Evolutionary conservation across 805 yeast species (phyloP).

Genomic region (Candida yuanshanica): DNA sequence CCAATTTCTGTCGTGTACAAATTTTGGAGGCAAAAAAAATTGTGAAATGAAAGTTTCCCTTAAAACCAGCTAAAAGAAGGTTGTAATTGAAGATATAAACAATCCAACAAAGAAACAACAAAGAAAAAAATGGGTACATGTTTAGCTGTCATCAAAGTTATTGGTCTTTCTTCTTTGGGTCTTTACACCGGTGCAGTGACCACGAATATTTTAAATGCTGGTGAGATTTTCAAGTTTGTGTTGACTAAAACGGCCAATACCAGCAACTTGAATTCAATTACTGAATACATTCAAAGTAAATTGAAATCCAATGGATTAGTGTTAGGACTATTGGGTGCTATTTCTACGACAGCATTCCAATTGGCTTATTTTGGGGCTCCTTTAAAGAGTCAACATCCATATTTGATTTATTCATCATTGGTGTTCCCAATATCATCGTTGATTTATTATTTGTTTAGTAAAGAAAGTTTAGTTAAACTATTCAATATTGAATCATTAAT

Average conservation of each 20-base stretch:
- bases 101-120: not conserved
- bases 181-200: constrained; percentile 48
- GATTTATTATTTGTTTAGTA: constrained; percentile 11
- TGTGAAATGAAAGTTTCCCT: not conserved
- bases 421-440: constrained; percentile 19
- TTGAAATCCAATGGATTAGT: constrained; percentile 21
- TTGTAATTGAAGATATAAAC: not conserved
- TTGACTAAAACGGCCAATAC: constrained; percentile 28
- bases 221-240: constrained; percentile 26
- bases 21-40: not conserved
- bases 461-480: constrained; percentile 4
- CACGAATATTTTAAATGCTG: constrained; percentile 23
- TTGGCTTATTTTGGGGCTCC: constrained; percentile 56
- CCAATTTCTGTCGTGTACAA: not conserved
- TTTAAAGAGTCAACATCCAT: constrained; percentile 58
- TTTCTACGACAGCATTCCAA: constrained; percentile 46
- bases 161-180: constrained; percentile 68
- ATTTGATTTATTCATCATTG: constrained; percentile 45
- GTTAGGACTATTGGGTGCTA: constrained; percentile 35
- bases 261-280: constrained; percentile 15
- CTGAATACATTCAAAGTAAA: constrained; percentile 17
- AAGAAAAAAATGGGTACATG: constrained; percentile 44
- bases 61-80: not conserved
- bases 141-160: constrained; percentile 49
- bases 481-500: constrained; percentile 6